Evolutionary conservation across 768 basidiomycete genomes (phyloP).

Genomic region (Phylloporus sp.): DNA sequence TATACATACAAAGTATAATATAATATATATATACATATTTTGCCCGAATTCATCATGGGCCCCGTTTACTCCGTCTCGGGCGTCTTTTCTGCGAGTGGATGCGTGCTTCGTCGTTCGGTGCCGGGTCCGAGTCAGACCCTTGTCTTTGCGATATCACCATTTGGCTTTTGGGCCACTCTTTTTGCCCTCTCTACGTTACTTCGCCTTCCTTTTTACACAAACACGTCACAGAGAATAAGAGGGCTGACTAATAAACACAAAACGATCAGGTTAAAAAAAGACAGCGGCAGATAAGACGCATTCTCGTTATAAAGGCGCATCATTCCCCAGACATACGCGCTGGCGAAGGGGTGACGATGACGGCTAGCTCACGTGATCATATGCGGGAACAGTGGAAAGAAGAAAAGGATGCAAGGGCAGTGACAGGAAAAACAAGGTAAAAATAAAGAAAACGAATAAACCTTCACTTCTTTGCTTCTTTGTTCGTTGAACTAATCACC

Average conservation of each 20-base stretch:
- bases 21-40: background rate
- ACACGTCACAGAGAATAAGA: background rate
- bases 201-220: background rate
- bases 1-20: no score
- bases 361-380: background rate
- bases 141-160: background rate
- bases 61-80: no score
- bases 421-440: background rate
- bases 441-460: no score
- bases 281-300: no score
- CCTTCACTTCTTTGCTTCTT: background rate
- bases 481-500: background rate
- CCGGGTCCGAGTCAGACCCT: background rate
- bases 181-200: no score
- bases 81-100: no score
- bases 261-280: no score
- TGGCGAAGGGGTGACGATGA: background rate
- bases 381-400: background rate
- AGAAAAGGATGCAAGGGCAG: background rate
- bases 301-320: background rate
- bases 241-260: no score
- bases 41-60: background rate
- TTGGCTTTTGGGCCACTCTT: no score
- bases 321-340: no score
- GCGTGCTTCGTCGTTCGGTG: background rate